Evolutionary conservation across 148 eudicot genomes (phyloP).

Genomic region (Drosera capensis): DNA sequence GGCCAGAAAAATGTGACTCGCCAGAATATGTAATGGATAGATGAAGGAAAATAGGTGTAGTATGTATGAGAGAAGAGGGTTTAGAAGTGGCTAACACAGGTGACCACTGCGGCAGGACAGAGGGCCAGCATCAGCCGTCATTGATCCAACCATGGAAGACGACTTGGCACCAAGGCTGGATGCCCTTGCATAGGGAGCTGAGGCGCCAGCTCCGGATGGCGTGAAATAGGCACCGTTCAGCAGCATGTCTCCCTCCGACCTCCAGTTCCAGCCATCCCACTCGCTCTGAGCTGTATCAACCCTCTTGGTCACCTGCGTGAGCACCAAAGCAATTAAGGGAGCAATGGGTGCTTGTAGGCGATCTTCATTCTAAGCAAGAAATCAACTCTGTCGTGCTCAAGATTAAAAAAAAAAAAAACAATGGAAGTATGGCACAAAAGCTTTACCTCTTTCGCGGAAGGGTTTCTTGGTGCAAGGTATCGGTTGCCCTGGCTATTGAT

Average conservation of each 20-base stretch:
- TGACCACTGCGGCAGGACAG: conserved; percentile 15
- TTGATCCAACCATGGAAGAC: conserved; percentile 15
- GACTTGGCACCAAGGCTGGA: conserved; percentile 22
- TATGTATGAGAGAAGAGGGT: background rate
- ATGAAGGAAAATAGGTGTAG: background rate
- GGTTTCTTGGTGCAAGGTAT: conserved; percentile 18
- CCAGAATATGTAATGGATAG: background rate
- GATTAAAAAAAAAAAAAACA: background rate
- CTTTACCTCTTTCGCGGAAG: conserved; percentile 19
- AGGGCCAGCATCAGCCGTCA: conserved; percentile 19
- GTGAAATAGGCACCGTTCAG: conserved; percentile 26
- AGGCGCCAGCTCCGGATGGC: conserved; percentile 19
- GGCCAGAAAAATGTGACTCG: background rate
- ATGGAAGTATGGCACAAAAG: background rate
- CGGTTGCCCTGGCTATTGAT: conserved; percentile 21
- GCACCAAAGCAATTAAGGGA: too few relatives aligned
- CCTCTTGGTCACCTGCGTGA: conserved; percentile 20
- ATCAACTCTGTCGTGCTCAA: background rate
- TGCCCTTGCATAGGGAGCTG: conserved; percentile 19
- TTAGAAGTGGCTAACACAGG: conserved; percentile 8
- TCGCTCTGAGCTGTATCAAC: conserved; percentile 9
- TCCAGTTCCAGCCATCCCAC: conserved; percentile 27
- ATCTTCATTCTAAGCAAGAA: background rate
- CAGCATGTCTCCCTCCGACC: conserved; percentile 24
- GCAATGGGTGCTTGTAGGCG: background rate